Percentiles rank a stretch among this genome's conserved stretches.
Evolutionary conservation across 2,329 filamentous ascomycete species (phyloP).

Genomic region (Nigrograna mackinnonii): DNA sequence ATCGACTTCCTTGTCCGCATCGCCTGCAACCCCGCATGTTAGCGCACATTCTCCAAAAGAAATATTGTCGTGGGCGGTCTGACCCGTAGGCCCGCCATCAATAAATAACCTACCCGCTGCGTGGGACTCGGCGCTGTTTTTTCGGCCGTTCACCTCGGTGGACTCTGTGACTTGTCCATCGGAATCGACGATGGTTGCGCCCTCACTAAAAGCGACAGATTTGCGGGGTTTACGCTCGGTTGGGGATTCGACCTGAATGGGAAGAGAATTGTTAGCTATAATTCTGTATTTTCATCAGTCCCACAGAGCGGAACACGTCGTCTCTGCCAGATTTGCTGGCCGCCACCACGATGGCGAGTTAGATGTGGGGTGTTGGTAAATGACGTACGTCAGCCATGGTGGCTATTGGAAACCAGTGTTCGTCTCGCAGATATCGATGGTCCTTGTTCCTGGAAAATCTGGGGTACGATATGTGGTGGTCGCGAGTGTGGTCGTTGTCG

Average conservation of each 20-base stretch:
- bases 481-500: too few relatives aligned
- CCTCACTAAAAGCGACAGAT: conserved; percentile 91
- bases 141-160: conserved; percentile 70
- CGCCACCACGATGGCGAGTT: conserved; percentile 10
- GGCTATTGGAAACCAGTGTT: too few relatives aligned
- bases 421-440: too few relatives aligned
- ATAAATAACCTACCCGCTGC: conserved; percentile 21
- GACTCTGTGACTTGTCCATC: conserved; percentile 84
- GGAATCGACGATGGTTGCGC: conserved; percentile 82
- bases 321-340: too few relatives aligned
- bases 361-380: conserved; percentile 22
- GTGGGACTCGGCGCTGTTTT: conserved; percentile 82
- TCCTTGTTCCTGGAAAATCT: too few relatives aligned
- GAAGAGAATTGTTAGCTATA: too few relatives aligned
- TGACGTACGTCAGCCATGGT: conserved; percentile 43
- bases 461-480: too few relatives aligned
- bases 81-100: conserved; percentile 16
- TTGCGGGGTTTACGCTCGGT: conserved; percentile 77
- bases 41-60: conserved; percentile 13
- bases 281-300: too few relatives aligned
- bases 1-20: conserved; percentile 61
- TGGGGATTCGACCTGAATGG: conserved; percentile 46
- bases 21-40: conserved; percentile 29
- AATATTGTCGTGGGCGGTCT: conserved; percentile 11
- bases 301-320: too few relatives aligned